phyloP scores from a whole-genome alignment of 1,139 yeast species.

The Blastobotrys illinoisensis region DNA sequence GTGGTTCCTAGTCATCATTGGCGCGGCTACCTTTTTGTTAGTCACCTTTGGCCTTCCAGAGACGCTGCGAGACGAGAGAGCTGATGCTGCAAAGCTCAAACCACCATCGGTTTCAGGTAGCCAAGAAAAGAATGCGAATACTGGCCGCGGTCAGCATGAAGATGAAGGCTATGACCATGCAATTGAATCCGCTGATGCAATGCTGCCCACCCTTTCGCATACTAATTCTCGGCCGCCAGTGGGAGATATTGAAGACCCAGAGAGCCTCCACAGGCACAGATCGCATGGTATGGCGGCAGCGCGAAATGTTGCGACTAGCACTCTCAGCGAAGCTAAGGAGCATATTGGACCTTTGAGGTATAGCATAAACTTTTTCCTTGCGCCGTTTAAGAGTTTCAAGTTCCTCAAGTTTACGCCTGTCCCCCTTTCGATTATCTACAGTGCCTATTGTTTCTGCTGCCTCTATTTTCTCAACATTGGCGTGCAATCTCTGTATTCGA shows the following conservation, averaged over 20 bases:
- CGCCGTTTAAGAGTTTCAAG: conserved; percentile 29
- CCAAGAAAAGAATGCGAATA: conserved; percentile 3
- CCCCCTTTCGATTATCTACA: conserved; percentile 53
- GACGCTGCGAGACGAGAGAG: conserved; percentile 40
- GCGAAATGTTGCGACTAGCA: neutral
- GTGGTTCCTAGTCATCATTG: conserved; percentile 71
- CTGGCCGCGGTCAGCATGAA: neutral
- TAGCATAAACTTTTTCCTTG: conserved; percentile 22
- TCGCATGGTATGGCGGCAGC: neutral
- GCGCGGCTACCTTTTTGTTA: conserved; percentile 48
- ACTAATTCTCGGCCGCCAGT: neutral
- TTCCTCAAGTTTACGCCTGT: conserved; percentile 61
- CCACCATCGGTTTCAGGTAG: conserved; percentile 4
- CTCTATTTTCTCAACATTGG: conserved; percentile 73
- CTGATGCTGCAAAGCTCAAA: neutral
- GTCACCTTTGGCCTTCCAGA: conserved; percentile 65
- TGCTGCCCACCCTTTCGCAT: conserved; percentile 7
- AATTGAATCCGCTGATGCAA: conserved; percentile 3
- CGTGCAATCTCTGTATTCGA: conserved; percentile 56
- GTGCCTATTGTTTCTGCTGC: conserved; percentile 63
- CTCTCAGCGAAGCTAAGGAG: neutral
- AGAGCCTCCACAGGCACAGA: neutral
- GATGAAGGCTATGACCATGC: neutral
- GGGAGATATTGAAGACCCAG: neutral
- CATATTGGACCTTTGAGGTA: neutral